Base-by-base conservation (phyloP, 805 yeast species). In the Yarrowia phangngaensis region DNA sequence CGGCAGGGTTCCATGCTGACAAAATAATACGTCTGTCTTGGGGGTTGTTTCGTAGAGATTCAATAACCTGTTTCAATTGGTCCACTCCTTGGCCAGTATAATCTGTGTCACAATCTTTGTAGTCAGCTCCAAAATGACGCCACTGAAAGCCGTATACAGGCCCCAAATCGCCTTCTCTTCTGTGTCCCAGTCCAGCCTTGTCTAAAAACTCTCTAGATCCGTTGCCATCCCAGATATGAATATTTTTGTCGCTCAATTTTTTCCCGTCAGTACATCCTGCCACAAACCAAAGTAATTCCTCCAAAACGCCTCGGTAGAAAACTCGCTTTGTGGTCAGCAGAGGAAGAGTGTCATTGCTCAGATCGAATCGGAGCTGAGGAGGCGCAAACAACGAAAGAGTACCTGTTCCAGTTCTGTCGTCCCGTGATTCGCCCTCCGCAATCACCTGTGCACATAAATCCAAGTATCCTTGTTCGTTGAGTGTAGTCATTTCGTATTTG, bases 111-210 rank as follows among this genome's bases (percentile, higher is more conserved):
- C 95, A 86, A 49, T 87, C 88, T 23, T 61, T 71, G 64, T 92
- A 92, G 56, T 84, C 79, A 4, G 99, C 98, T 33, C 98, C 98
- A 65, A 92, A 92, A 66, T 92, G 98, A 60, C 99, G 79, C 99
- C 99, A 92, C 66, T 92, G 99, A 69, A 92, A 92, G 0, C 99
- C 99, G 64, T 92, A 92, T 2, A 92, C 97, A 1, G 99, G 98
- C 1, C 99, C 99, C 57, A 92, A 66, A 67, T 92, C 99, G 50
- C 97, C 97, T 58, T 79, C 96, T 52, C 88, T 72, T 62, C 95
- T 79, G 52, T 84, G 72, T 0, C 74, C 73, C 35, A 92, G 73
- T 0, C 97, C 98, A 27, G 88, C 67, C 4, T 78, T 74, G 63
- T 92, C 97, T 49, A 92, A 70, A 63, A 78, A 92, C 64, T 87